phyloP scores from a whole-genome alignment of 108 stramenopile genomes.

The Nitzschia sp. region DNA sequence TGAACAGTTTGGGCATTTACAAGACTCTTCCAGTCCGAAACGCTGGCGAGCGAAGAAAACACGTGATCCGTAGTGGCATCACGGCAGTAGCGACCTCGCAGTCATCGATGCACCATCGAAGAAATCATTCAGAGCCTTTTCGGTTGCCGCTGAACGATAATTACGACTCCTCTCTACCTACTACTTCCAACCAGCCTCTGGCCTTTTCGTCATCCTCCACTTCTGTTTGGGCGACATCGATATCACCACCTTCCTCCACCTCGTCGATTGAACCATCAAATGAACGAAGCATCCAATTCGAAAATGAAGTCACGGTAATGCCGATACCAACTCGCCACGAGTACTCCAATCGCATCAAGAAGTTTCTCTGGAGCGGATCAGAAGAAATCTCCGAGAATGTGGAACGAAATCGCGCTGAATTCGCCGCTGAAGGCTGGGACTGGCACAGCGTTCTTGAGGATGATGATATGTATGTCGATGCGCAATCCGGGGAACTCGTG shows the following conservation, averaged over 20 bases:
- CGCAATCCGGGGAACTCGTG: constrained; percentile 36
- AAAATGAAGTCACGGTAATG: constrained; percentile 44
- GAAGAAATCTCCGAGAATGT: constrained; percentile 61
- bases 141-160: constrained; percentile 3
- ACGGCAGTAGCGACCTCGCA: neutral
- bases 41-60: constrained; percentile 3
- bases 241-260: neutral
- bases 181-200: neutral
- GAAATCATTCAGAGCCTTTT: neutral
- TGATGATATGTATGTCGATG: constrained; percentile 69
- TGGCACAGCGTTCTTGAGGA: constrained; percentile 73
- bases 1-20: constrained; percentile 9
- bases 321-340: constrained; percentile 66
- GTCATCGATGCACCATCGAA: neutral
- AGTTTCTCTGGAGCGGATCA: constrained; percentile 56
- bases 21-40: constrained; percentile 5
- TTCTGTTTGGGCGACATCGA: no score
- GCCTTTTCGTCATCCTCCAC: neutral
- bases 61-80: neutral
- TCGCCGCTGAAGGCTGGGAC: constrained; percentile 72
- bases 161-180: neutral
- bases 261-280: neutral
- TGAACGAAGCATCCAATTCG: constrained; percentile 9
- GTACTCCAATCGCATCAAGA: constrained; percentile 59
- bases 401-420: constrained; percentile 67